A percentile compares a stretch with the other conserved stretches of the same genome.
Evolutionary conservation across 257 asterid species (phyloP).

Genomic region (Catharanthus roseus): DNA sequence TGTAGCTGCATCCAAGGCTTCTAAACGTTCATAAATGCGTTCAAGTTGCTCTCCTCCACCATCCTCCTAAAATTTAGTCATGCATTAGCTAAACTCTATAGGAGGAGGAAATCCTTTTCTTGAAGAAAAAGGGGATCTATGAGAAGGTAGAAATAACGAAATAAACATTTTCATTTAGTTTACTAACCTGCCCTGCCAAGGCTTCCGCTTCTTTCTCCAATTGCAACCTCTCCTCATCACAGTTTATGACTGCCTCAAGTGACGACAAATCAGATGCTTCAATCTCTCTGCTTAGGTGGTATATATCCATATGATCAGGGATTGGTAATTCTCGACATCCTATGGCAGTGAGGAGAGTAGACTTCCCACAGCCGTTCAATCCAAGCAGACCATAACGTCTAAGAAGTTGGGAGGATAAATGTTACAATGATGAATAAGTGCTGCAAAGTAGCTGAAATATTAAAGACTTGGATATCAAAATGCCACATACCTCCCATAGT

Average conservation of each 20-base stretch:
- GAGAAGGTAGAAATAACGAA: not conserved
- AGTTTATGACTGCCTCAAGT: constrained; percentile 85
- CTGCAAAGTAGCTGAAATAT: not conserved
- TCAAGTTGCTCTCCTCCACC: constrained; percentile 96
- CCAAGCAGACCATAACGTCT: constrained; percentile 99
- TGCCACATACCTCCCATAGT: constrained; percentile 74
- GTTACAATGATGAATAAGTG: constrained; percentile 2
- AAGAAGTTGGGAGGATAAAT: constrained; percentile 5
- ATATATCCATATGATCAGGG: constrained; percentile 98
- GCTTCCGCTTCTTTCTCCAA: constrained; percentile 87
- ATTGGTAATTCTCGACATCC: constrained; percentile 93
- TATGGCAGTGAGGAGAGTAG: constrained; percentile 89
- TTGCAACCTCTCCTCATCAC: constrained; percentile 86
- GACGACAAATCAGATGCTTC: constrained; percentile 98
- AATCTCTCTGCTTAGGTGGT: constrained; percentile 81
- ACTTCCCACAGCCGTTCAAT: constrained; percentile 94
- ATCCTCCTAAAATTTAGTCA: constrained; percentile 47
- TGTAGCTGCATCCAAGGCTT: constrained; percentile 81
- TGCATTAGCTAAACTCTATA: not conserved
- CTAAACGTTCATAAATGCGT: constrained; percentile 85
- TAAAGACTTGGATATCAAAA: not conserved
- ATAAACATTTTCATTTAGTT: not conserved
- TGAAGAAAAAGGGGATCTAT: too few species aligned
- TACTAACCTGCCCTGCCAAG: constrained; percentile 65
- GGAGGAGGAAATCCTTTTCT: not conserved